Evolutionary conservation across 257 asterid species (phyloP).

Genomic region (Avicennia marina): DNA sequence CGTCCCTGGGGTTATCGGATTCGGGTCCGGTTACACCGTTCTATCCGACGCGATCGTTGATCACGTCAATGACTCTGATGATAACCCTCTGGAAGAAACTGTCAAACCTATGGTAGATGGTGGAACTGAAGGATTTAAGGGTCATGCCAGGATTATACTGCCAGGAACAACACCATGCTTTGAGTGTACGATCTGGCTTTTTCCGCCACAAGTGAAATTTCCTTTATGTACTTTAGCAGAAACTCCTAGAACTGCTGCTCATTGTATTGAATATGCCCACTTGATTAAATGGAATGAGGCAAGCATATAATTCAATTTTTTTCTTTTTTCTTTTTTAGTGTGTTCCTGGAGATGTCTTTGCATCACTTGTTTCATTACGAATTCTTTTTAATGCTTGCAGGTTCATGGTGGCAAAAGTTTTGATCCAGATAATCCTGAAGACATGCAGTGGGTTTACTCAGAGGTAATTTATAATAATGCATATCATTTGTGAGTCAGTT

Average conservation of each 20-base stretch:
- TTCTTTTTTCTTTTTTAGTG: slow-evolving; percentile 6
- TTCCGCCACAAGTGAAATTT: slow-evolving; percentile 97
- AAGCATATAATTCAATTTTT: neutral
- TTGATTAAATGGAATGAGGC: slow-evolving; percentile 97
- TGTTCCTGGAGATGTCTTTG: slow-evolving; percentile 11
- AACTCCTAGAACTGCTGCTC: slow-evolving; percentile 97
- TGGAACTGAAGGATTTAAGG: slow-evolving; percentile 99
- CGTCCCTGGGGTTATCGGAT: too few species aligned
- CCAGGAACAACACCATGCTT: slow-evolving; percentile 98
- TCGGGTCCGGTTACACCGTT: too few species aligned
- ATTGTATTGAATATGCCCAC: slow-evolving; percentile 97
- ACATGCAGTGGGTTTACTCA: slow-evolving; percentile 95
- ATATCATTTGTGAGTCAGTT: neutral
- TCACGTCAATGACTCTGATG: too few species aligned
- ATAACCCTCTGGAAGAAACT: slow-evolving; percentile 67
- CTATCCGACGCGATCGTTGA: too few species aligned
- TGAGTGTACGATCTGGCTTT: slow-evolving; percentile 96
- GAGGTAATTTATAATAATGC: slow-evolving; percentile 44
- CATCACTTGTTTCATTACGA: slow-evolving; percentile 14
- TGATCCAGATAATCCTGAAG: slow-evolving; percentile 92
- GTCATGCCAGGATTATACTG: slow-evolving; percentile 71
- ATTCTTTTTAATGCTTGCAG: slow-evolving; percentile 42
- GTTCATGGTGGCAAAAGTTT: slow-evolving; percentile 76
- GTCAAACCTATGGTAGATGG: slow-evolving; percentile 98
- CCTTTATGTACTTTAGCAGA: slow-evolving; percentile 95